Percentiles rank a stretch among this genome's conserved stretches.
These are phyloP conservation scores for Physcomitrium patens DNA, from an alignment of 225 moss, liverwort and hornwort species.

Conservation along the genomic window DNA sequence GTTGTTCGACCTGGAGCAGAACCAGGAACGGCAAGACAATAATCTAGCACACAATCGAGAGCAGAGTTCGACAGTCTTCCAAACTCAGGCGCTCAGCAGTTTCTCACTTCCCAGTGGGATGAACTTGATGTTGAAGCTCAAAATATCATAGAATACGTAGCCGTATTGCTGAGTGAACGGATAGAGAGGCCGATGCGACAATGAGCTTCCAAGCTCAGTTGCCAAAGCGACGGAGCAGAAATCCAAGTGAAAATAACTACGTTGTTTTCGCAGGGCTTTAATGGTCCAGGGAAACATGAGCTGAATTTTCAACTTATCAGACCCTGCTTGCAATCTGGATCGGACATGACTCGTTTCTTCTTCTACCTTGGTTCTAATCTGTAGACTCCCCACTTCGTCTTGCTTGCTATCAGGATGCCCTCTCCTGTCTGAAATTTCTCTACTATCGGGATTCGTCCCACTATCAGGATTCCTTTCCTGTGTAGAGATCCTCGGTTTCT, in stretches of 20 bases:
- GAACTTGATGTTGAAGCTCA: too few relatives aligned
- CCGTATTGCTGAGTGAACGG: too few relatives aligned
- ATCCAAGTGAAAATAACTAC: too few relatives aligned
- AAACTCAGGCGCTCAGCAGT: too few relatives aligned
- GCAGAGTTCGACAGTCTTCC: too few relatives aligned
- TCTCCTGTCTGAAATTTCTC: not conserved
- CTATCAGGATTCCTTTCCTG: slow-evolving; percentile 2
- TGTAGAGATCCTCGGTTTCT: not conserved
- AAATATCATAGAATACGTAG: too few relatives aligned
- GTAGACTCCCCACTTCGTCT: not conserved
- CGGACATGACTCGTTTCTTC: not conserved
- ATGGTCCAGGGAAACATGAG: not conserved
- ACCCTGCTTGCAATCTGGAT: not conserved
- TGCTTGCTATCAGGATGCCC: not conserved
- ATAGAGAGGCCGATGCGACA: too few relatives aligned
- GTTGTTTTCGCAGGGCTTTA: too few relatives aligned
- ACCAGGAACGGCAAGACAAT: not conserved
- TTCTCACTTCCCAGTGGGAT: too few relatives aligned
- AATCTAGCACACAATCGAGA: not conserved
- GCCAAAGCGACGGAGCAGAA: too few relatives aligned
- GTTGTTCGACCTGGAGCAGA: not conserved
- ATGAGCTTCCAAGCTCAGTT: too few relatives aligned
- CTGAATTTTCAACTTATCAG: not conserved
- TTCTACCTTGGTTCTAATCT: not conserved
- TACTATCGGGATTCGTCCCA: not conserved